Base-by-base conservation (phyloP, 331 rosid species). In the Quercus lobata region DNA sequence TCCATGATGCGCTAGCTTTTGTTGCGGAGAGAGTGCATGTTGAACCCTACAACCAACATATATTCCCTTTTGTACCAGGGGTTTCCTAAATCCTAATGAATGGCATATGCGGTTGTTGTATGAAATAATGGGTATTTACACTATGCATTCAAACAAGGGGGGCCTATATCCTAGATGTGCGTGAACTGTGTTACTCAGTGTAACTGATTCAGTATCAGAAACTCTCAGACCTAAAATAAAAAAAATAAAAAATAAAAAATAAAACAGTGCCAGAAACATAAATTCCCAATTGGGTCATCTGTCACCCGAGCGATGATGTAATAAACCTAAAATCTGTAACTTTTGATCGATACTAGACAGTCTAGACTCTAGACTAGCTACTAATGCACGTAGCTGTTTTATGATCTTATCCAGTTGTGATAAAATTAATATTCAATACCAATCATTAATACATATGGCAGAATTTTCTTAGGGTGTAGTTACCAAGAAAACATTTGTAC, bases 71-170 rank as follows among this genome's bases (percentile, higher is more conserved):
- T 21, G 52, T 29, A 24, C 3, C 46, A 24, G 15, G n/a, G 14
- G 60, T 71, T 63, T 57, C 69, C 87, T 84, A 77, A 80, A 84
- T 83, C 82, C 5, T 3, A 49, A 49, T 49, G 54, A 80, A 83
- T 85, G 83, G 83, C 68, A 44, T 41, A 41, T 8, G 46, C 34
- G 88, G 92, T 88, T 16, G 92, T 75, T 88, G 92, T 77, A 69
- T 37, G 88, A 55, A 75, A 75, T 88, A 84, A 86, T 82, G 88
- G 77, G 78, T 78, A 83, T 85, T 88, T 72, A 83, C 81, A 49
- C 68, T 49, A n/a, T 18, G 86, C 84, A 83, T 85, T 85, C 77
- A 83, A 80, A 83, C 14, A 11, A 49, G 77, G 27, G 78, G 81
- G 75, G 35, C 75, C 75, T 76, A 32, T 66, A 25, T 35, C 53